Base-by-base conservation (phyloP, 2,329 filamentous ascomycete species). In the Tolypocladium endophyticum region DNA sequence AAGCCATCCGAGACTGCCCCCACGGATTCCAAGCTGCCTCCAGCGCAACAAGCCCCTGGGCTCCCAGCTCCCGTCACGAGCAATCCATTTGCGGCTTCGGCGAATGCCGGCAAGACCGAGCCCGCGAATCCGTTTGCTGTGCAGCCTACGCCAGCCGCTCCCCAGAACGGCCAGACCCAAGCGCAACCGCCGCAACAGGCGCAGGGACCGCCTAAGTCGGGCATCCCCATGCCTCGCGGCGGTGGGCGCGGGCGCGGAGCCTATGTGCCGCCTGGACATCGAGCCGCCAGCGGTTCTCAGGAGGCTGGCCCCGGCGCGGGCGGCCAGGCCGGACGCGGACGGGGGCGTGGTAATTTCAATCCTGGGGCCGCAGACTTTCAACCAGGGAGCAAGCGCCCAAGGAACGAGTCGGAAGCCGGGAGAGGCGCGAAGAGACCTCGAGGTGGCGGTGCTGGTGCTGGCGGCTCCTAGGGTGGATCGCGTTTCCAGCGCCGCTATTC, bases 331-430 rank as follows among this genome's bases (percentile, higher is more conserved):
- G 75, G 28, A 70, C 58, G 75, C 47, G 74, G 75, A 30, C 73
- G 76, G 38, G 74, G 79, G 28, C 71, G 71, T 14, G 59, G 58
- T 5, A 73, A 61, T 14, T 65, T 85, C 65, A 85, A 82, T 63
- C 77, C 79, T 0, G 72, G 72, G 16, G 82, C 79, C 12, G 74
- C 77, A 56, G 84, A 86, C 60, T 81, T 84, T 64, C 82, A 84
- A 50, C 79, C 80, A 11, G 81, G 82, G 4, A 81, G 77, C 64
- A 85, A 86, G 71, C 76, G 83, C 35, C 77, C 81, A 18, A 75
- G 83, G 58, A 81, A 84, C 56, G 83, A 86, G 59, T 74, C 72
- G 0, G 76, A 78, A 57, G 70, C 63, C 28, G 74, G 73, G 4
- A 75, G 70, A 23, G 76, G 76, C 25, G 74, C 74, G 4, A 78